Evolutionary conservation across 2,329 filamentous ascomycete species (phyloP), one percentile per base, ranked within the genome.

Genomic region (Xylariaceae sp.): DNA sequence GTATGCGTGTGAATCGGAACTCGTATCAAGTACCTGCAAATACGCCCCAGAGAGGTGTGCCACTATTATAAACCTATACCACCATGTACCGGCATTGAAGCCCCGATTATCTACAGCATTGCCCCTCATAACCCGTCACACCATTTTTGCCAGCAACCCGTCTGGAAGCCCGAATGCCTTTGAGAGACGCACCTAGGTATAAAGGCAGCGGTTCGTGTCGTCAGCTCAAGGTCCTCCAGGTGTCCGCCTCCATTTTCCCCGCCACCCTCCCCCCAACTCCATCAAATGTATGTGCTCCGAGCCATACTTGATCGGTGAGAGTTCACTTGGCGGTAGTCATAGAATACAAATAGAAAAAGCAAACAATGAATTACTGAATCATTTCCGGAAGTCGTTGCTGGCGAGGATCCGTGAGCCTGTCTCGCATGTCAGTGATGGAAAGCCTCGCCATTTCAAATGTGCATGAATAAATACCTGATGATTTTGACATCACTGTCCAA

Each of bases 401-500:
- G 29, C 82, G 77, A 51, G 83, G 83, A 67, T 85, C 83, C 26
- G 74, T 77, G 58, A 86, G 70, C 44, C 81, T 84, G 54, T 27
- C 44, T 19, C 35, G 9, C 2, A 42, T 31, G 58, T 72, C 60
- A 73, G 67, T 61, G 40, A 40, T 37, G 50, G 12, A 19, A 31
- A 31, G 29, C 12, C 31, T n/a, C 39, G 50, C 29, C 35, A 29
- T 42, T 27, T 9, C 11, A 51, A 35, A 30, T 35, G 11, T 32
- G 41, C 27, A 43, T 34, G 43, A 40, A 52, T 47, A 52, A 53
- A 31, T 59, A 85, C 84, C 86, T 84, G 70, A 89, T 88, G 59
- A 94, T 85, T 67, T 85, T 88, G 57, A 95, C 89, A 65, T 95
- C 89, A 54, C 77, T 78, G 58, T 83, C 80, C 37, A 82, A 68